Evolutionary conservation across 2,329 filamentous ascomycete genomes (phyloP), one percentile per base, ranked within the genome.

Genomic region (Arthrobotrys entomopaga): DNA sequence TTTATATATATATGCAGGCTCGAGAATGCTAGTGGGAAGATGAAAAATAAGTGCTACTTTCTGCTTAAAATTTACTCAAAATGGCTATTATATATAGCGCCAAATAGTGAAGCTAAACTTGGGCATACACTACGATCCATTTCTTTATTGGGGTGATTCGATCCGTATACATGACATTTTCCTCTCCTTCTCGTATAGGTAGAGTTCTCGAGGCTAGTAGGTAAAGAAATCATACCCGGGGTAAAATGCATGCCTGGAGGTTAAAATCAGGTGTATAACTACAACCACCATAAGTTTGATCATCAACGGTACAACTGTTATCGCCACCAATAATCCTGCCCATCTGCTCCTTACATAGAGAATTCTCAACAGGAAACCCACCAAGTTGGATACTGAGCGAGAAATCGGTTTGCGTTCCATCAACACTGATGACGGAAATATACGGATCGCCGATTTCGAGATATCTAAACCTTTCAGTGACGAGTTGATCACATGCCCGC

Each of bases 301-400:
- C 46, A 11, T 50, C 46, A 20, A n/a, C 16, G 3, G 46, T 50
- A 22, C 46, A 50, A 10, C 26, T n/a, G n/a, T n/a, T n/a, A n/a
- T n/a, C n/a, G n/a, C 43, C 46, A 20, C 46, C 46, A 50, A 50
- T n/a, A 50, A 50, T 19, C 19, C 22, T 50, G n/a, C 48, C 48
- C n/a, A 50, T 6, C 13, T 50, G 48, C 48, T 50, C 48, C 48
- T 50, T 50, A 16, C 48, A 50, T 3, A 50, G 48, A 24, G 48
- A 50, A 20, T 50, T 50, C 20, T 50, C 48, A 24, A 50, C 48
- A 2, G 48, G 48, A 50, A 50, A 50, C 16, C 48, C 48, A 13
- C 48, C 48, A 50, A 50, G 48, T 13, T 50, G 48, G 13, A 50
- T 50, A 13, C 48, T 19, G 48, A 50, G 48, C 48, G 20, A 24